phyloP scores from a whole-genome alignment of 1,284 basidiomycete species.

The Schizophyllum commune region DNA sequence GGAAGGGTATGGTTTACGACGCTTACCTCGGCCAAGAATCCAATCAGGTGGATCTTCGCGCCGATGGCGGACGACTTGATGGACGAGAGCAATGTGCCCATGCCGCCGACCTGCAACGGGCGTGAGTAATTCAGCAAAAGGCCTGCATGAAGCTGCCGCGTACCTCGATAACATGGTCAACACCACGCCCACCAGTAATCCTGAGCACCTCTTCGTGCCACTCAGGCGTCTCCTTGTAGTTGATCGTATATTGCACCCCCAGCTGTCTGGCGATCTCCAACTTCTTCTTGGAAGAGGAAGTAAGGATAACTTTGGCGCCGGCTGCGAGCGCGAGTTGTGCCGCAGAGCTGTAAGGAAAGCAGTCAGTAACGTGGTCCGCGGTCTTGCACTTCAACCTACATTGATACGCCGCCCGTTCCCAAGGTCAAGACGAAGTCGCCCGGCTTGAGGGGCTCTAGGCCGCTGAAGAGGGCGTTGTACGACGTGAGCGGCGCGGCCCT shows the following conservation, averaged over 20 bases:
- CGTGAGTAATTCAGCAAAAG: not conserved
- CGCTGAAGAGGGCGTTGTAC: slow-evolving; percentile 37
- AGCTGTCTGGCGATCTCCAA: slow-evolving; percentile 36
- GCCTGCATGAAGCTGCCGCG: not conserved
- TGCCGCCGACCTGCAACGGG: slow-evolving; percentile 36
- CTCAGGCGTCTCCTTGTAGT: slow-evolving; percentile 46
- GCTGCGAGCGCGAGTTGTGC: slow-evolving; percentile 48
- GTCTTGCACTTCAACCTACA: slow-evolving; percentile 23
- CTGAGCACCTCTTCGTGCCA: slow-evolving; percentile 48
- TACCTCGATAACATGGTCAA: slow-evolving; percentile 53
- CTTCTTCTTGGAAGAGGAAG: slow-evolving; percentile 57
- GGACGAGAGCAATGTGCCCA: slow-evolving; percentile 39
- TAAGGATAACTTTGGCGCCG: slow-evolving; percentile 51
- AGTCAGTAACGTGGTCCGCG: not conserved
- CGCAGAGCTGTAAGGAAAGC: slow-evolving; percentile 27
- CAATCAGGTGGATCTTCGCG: slow-evolving; percentile 44
- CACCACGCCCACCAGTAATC: slow-evolving; percentile 45
- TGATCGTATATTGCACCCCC: slow-evolving; percentile 45
- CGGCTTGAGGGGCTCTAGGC: slow-evolving; percentile 33
- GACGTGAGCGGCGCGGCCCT: slow-evolving; percentile 45
- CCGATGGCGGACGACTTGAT: slow-evolving; percentile 32
- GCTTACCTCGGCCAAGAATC: slow-evolving; percentile 31
- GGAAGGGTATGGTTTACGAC: not conserved
- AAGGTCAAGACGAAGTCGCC: slow-evolving; percentile 45
- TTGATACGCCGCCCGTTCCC: slow-evolving; percentile 54